Percentiles rank a stretch among this genome's conserved stretches.
phyloP scores from a whole-genome alignment of 1,139 yeast species.

The Geotrichum reessii region DNA sequence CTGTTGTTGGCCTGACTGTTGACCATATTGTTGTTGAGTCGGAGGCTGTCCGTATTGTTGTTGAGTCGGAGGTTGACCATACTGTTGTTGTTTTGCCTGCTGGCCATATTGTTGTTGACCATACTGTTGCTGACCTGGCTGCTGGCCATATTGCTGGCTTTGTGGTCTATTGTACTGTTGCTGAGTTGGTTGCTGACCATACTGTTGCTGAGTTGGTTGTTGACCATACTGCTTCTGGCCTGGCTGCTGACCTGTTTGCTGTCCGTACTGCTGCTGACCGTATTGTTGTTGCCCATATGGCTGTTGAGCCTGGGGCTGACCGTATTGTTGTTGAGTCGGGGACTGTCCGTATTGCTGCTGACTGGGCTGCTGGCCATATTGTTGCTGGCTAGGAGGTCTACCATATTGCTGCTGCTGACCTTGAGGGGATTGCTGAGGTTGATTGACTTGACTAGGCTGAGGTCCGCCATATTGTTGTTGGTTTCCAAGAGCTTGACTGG shows the following conservation, averaged over 20 bases:
- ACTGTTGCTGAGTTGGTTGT: slow-evolving; percentile 22
- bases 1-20: not conserved
- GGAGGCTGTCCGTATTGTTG: slow-evolving; percentile 18
- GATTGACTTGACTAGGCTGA: slow-evolving; percentile 7
- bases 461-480: slow-evolving; percentile 5
- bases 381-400: slow-evolving; percentile 6
- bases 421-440: slow-evolving; percentile 11
- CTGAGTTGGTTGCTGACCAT: slow-evolving; percentile 23
- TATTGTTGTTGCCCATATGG: not conserved
- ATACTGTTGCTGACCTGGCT: slow-evolving; percentile 14
- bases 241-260: slow-evolving; percentile 5
- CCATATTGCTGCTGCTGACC: slow-evolving; percentile 10
- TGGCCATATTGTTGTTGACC: slow-evolving; percentile 19
- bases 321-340: slow-evolving; percentile 10
- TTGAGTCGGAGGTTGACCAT: slow-evolving; percentile 8
- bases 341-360: slow-evolving; percentile 4
- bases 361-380: slow-evolving; percentile 6
- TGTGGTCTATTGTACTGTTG: slow-evolving; percentile 17
- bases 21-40: slow-evolving; percentile 18
- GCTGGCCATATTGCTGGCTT: slow-evolving; percentile 7
- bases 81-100: slow-evolving; percentile 19
- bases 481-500: not conserved
- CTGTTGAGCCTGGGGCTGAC: not conserved
- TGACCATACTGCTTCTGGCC: slow-evolving; percentile 6
- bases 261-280: slow-evolving; percentile 11